Base-by-base conservation (phyloP, 139 green algal genomes). In the Chlorella sp. region DNA sequence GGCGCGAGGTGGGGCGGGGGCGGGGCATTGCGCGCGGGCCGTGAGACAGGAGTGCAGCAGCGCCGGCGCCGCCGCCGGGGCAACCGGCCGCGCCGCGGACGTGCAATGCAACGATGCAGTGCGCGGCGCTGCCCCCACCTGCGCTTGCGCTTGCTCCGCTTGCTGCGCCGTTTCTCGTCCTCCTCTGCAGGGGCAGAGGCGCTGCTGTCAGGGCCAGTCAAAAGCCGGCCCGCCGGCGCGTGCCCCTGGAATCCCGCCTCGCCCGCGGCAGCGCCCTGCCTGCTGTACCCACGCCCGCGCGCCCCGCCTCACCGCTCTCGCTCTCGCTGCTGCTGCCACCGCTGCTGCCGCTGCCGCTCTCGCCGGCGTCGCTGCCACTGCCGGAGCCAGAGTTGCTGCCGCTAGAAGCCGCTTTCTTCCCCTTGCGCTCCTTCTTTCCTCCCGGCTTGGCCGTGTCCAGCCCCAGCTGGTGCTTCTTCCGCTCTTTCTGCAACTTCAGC, bases 401-500 rank as follows among this genome's bases (percentile, higher is more conserved):
- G 62, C 59, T 59, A 19, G 15, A 17, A 21, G 8, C 53, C 3
- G 53, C 69, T 6, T 71, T n/a, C 1, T 72, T 51, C 60, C 56
- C 42, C 65, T 71, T 76, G 27, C 36, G 38, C 56, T 75, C 56
- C 63, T 67, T 31, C 50, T n/a, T n/a, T 64, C 40, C 41, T 60
- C 40, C 69, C n/a, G 56, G 69, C 53, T 15, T 51, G 38, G 53
- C 69, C 27, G 27, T 67, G 40, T 75, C 53, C 69, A 75, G 69
- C 8, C 31, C 51, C 53, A 75, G 25, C 69, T 75, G 69, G 69
- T 75, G 69, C 53, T 42, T 41, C 46, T 53, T 51, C 38, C 69
- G 69, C 69, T 75, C 67, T 63, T 83, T 83, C 51, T 77, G 62
- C 45, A 83, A 59, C 43, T 51, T 50, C 25, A 36, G 53, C 42